Evolutionary conservation across 495 filamentous ascomycete genomes (phyloP), one percentile per base, ranked within the genome.

Genomic region (Tetracladium setigerum): DNA sequence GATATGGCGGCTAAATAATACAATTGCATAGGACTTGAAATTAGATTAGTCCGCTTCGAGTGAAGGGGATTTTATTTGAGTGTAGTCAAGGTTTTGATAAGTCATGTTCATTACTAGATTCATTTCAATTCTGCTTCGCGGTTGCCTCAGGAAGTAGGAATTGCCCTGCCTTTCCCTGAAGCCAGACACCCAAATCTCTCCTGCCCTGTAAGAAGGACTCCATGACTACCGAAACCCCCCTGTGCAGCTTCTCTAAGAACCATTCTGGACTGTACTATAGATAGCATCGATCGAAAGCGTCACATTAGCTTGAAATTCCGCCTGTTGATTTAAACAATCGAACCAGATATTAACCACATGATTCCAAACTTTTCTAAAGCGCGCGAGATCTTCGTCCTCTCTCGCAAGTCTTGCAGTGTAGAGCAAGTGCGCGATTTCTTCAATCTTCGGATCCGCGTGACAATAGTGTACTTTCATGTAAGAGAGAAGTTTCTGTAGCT

Each of bases 281-380:
- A 50, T 50, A 13, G 31, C 19, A 50, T 38, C 41, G 14, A 50
- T 50, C 5, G 33, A 50, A 39, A 44, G 40, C 22, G 47, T 16
- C 35, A 50, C 34, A 44, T 44, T 39, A 38, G 39, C 30, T 24
- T 22, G 40, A 39, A 50, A 50, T 32, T 39, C 1, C 17, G 14
- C 40, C 32, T 50, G 40, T n/a, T 44, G 32, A 44, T 44, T 32
- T 5, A 44, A 1, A 50, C 39, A 50, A 10, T 50, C 47, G n/a
- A 44, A 38, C 47, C 47, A 50, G 2, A 44, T 44, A 30, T 32
- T 34, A 8, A 50, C 9, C 33, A 50, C 47, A 17, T 5, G 19
- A 50, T 44, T 38, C 47, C 47, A 50, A 38, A 39, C 22, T 17
- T 4, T 24, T 31, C 19, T 44, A 40, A 50, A 50, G 34, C 41